These are phyloP conservation scores for Elaeis oleifera DNA, from an alignment of 202 grass and related monocot species.

Conservation along the genomic window DNA sequence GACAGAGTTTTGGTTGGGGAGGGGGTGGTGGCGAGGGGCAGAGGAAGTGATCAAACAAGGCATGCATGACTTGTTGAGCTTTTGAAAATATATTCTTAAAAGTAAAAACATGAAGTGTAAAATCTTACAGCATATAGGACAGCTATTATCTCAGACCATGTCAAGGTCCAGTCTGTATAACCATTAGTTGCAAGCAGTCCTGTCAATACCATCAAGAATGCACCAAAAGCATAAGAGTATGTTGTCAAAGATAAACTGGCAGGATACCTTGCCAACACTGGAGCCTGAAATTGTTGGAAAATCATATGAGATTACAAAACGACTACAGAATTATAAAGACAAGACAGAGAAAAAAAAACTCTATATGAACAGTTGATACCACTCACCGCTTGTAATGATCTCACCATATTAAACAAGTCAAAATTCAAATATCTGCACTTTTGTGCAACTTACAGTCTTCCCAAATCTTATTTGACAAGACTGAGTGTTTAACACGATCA, in stretches of 20 bases:
- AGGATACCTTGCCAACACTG: conserved; percentile 68
- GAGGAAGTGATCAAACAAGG: too few species aligned
- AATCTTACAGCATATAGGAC: conserved; percentile 76
- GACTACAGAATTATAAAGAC: neutral
- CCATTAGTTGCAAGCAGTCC: conserved; percentile 45
- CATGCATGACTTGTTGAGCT: neutral
- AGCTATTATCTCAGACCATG: conserved; percentile 54
- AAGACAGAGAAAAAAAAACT: neutral
- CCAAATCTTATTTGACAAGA: too few species aligned
- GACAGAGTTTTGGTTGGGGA: too few species aligned
- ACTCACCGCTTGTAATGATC: too few species aligned
- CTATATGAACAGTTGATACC: neutral
- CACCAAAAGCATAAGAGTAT: conserved; percentile 74
- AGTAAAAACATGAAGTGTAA: neutral
- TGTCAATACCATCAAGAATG: conserved; percentile 75
- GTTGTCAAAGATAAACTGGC: conserved; percentile 88
- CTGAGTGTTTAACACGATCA: too few species aligned
- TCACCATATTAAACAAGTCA: too few species aligned
- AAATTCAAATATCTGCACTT: too few species aligned
- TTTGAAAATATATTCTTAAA: neutral
- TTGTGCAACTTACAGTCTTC: too few species aligned
- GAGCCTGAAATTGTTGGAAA: conserved; percentile 43
- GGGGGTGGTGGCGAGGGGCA: too few species aligned
- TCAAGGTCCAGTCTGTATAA: conserved; percentile 73
- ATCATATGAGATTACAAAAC: neutral